Conservation (phyloP, 2,329 filamentous ascomycete species). For the Aspergillus fumigatus region DNA sequence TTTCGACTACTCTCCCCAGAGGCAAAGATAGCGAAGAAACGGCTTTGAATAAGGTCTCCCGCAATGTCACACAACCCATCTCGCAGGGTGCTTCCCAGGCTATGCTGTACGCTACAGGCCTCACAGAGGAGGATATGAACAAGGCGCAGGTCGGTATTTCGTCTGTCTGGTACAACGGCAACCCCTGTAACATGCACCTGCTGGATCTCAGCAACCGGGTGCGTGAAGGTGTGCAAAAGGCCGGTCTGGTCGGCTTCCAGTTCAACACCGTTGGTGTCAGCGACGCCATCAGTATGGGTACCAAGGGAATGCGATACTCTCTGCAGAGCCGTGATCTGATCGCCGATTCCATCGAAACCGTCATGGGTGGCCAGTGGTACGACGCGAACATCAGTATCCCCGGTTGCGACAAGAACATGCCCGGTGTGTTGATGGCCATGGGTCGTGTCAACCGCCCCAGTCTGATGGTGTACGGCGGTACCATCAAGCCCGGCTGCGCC, state of each 20-base stretch:
- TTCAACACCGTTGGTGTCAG: conserved; percentile 99
- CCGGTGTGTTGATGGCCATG: conserved; percentile 87
- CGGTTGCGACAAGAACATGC: conserved; percentile 99
- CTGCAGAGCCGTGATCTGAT: conserved; percentile 95
- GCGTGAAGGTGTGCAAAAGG: conserved; percentile 65
- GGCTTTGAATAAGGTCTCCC: conserved; percentile 75
- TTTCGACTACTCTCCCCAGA: conserved; percentile 45
- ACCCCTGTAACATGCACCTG: conserved; percentile 99
- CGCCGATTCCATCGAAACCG: conserved; percentile 96
- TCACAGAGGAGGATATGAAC: conserved; percentile 81
- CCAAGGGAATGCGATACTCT: conserved; percentile 92
- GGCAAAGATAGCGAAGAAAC: conserved; percentile 45
- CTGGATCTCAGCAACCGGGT: conserved; percentile 81
- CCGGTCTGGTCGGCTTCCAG: conserved; percentile 85
- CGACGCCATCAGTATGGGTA: conserved; percentile 97
- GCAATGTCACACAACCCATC: conserved; percentile 89
- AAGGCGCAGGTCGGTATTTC: conserved; percentile 98
- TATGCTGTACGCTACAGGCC: conserved; percentile 95
- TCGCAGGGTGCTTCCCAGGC: conserved; percentile 97
- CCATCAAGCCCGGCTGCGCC: conserved; percentile 86
- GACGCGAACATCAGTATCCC: conserved; percentile 96
- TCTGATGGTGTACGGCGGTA: conserved; percentile 96
- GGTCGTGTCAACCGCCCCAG: conserved; percentile 89
- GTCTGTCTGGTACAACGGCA: conserved; percentile 96
- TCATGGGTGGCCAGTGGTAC: conserved; percentile 99